These are phyloP conservation scores for Tricholoma flavovirens DNA, from an alignment of 768 basidiomycete genomes.

Conservation along the genomic window DNA sequence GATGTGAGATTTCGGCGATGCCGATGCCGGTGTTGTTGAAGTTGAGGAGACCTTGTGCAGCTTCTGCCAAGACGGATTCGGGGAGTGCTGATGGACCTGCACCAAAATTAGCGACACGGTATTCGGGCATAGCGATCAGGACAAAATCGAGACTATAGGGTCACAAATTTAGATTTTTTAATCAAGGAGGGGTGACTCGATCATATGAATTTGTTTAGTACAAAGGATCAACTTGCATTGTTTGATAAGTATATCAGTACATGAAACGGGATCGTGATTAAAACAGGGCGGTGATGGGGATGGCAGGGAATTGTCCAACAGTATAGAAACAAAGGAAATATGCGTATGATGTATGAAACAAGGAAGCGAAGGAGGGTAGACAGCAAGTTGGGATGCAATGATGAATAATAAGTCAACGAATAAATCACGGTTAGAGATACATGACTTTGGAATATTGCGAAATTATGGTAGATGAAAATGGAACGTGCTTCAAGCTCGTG, in stretches of 20 bases:
- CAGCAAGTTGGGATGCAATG: conserved; percentile 4
- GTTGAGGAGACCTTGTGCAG: conserved; percentile 81
- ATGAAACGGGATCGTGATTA: not conserved
- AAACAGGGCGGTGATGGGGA: not conserved
- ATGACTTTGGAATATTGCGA: not conserved
- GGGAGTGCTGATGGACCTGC: conserved; percentile 94
- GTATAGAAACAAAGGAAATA: not conserved
- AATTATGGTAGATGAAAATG: conserved; percentile 3
- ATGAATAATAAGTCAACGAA: conserved; percentile 21
- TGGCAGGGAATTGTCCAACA: not conserved
- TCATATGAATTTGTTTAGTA: not conserved
- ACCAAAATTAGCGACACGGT: conserved; percentile 81
- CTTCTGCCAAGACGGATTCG: conserved; percentile 76
- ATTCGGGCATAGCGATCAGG: conserved; percentile 32
- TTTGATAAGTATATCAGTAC: not conserved
- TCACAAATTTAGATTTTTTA: too few relatives aligned
- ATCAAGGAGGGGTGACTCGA: too few relatives aligned
- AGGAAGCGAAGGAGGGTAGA: not conserved
- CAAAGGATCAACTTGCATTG: not conserved
- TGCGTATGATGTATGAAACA: too few relatives aligned
- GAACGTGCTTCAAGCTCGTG: conserved; percentile 3
- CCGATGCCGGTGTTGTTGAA: conserved; percentile 91
- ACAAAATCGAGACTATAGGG: too few relatives aligned
- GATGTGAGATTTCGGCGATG: conserved; percentile 93
- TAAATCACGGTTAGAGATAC: conserved; percentile 19